Conservation (phyloP, 768 basidiomycete genomes). For the Suillus plorans region DNA sequence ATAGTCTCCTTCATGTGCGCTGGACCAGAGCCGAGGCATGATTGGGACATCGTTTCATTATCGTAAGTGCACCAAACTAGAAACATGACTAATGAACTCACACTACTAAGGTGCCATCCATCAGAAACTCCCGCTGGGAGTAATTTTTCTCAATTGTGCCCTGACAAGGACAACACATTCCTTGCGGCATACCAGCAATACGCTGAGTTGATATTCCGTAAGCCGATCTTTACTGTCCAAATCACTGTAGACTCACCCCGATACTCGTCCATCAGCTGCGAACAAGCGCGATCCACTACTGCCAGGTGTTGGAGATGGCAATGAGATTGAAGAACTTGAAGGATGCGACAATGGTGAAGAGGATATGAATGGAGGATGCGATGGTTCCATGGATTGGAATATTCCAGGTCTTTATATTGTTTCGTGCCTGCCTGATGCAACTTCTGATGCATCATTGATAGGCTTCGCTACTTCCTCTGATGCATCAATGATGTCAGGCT, state of each 20-base stretch:
- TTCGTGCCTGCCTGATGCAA: no score
- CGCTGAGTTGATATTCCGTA: constrained; percentile 3
- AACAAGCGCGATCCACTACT: background rate
- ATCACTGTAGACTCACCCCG: background rate
- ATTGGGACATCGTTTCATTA: constrained; percentile 8
- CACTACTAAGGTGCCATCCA: constrained; percentile 4
- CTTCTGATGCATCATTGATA: no score
- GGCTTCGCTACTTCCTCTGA: no score
- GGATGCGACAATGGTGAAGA: background rate
- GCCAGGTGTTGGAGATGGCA: background rate
- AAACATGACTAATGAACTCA: background rate
- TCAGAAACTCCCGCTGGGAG: background rate
- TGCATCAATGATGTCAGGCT: no score
- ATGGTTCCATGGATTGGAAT: no score
- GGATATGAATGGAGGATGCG: no score
- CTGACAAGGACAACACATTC: constrained; percentile 2
- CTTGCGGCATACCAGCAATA: constrained; percentile 2
- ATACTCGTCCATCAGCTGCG: background rate
- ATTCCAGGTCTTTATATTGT: no score
- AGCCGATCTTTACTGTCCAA: background rate
- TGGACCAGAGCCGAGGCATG: constrained; percentile 2
- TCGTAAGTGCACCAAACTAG: background rate
- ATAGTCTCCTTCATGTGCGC: constrained; percentile 8
- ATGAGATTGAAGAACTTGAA: background rate
- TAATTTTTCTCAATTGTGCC: constrained; percentile 1